Evolutionary conservation across 2,329 filamentous ascomycete species (phyloP).

Genomic region (Sporothrix brasiliensis): DNA sequence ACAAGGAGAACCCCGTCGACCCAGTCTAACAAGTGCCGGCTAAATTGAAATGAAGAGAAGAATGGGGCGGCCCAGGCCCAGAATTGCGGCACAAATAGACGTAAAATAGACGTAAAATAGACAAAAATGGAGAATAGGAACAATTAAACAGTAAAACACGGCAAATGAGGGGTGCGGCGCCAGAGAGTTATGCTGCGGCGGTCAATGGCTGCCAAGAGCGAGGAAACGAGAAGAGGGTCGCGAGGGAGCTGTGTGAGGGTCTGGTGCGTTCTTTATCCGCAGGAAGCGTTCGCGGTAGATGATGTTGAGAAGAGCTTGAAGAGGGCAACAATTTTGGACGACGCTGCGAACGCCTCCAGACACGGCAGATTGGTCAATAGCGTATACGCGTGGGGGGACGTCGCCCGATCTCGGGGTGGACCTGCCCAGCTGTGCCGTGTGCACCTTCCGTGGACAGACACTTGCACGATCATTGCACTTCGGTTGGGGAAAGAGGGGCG

Average conservation of each 20-base stretch:
- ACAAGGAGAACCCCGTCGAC: background rate
- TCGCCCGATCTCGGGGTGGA: slow-evolving; percentile 19
- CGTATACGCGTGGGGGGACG: background rate
- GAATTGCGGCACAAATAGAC: background rate
- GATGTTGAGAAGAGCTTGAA: background rate
- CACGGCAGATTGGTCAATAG: background rate
- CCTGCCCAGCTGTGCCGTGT: background rate
- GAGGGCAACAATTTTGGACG: background rate
- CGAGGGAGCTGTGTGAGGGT: background rate
- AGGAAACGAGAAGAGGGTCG: background rate
- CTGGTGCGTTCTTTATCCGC: background rate
- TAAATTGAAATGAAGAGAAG: slow-evolving; percentile 3
- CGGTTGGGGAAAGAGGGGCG: slow-evolving; percentile 2
- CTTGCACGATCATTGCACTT: background rate
- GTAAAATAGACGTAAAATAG: background rate
- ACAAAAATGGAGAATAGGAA: background rate
- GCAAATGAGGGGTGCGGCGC: slow-evolving; percentile 14
- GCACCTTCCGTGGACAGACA: background rate
- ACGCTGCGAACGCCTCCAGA: background rate
- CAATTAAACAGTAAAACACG: background rate
- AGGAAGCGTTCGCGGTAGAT: background rate
- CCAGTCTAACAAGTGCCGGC: slow-evolving; percentile 11
- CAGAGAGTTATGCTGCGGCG: background rate
- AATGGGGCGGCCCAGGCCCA: slow-evolving; percentile 9
- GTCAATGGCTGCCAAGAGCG: background rate